phyloP scores from a whole-genome alignment of 768 basidiomycete species.

The Lactarius psammicola region DNA sequence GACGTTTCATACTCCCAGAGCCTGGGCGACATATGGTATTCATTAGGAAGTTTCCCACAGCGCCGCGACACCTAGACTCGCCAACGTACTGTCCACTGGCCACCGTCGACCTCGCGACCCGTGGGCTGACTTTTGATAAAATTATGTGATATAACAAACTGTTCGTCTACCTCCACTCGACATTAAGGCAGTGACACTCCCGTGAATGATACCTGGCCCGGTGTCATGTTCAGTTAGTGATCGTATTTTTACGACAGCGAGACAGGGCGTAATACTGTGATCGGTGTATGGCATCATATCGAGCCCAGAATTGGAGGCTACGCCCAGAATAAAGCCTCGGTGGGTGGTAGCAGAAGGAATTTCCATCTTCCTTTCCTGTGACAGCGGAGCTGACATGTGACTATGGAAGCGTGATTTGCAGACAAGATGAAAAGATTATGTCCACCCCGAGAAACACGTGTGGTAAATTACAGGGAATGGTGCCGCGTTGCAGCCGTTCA shows the following conservation, averaged over 20 bases:
- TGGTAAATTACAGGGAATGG: background rate
- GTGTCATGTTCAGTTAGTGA: background rate
- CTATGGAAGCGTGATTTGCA: background rate
- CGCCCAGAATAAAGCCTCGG: no score
- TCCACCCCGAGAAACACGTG: background rate
- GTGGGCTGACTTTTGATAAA: constrained; percentile 35
- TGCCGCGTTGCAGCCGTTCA: no score
- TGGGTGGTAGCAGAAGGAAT: no score
- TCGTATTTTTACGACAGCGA: background rate
- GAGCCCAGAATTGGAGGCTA: background rate
- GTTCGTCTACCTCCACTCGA: no score
- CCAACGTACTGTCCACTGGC: background rate
- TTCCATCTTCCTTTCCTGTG: no score
- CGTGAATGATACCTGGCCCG: background rate
- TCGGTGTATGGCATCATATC: background rate
- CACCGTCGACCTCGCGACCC: background rate
- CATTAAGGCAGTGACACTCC: no score
- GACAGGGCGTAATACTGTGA: no score
- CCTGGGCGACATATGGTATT: no score
- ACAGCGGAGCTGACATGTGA: background rate
- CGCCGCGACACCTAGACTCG: no score
- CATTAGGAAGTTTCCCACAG: no score
- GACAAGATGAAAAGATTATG: background rate
- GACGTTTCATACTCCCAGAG: no score
- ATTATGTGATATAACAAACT: no score